Base-by-base conservation (phyloP, 129 eudicot species). In the Oenanthe sinensis region DNA sequence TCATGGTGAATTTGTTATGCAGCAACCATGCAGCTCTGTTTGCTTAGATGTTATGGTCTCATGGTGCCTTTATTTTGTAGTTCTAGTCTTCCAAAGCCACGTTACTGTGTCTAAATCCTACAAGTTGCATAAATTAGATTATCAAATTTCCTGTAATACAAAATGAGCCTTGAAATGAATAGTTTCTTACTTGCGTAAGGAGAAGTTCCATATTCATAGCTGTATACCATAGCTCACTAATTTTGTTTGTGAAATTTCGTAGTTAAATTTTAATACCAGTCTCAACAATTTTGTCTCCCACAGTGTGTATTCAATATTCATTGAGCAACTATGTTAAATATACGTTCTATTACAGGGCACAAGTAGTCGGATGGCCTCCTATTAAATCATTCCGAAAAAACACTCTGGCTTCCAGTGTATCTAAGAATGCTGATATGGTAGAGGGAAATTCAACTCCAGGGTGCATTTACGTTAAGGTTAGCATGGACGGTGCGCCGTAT, bases 361-460 rank as follows among this genome's bases (percentile, higher is more conserved):
- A 92, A 71, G 97, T 96, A 75, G 97, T 96, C 46, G 99, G 99
- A 84, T 96, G 99, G 99, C 99, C 99, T 79, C 99, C 99, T 76
- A 81, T 96, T 75, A 78, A 96, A 82, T 90, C 99, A 63, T 96
- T 92, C 82, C 86, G 97, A 54, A 96, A 96, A 85, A 92, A 90
- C 89, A 87, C 95, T 22, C 79, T 91, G 91, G 97, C 96, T 44
- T 81, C 96, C 47, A 88, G 79, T 82, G 62, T 74, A 50, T 79
- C 90, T 2, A 92, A 92, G 77, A 83, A 74, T 44, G 74, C 40
- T 33, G 93, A 79, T 17, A 71, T 36, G 17, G 70, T 75, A 37
- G 96, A 85, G n/a, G 88, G 80, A 16, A 88, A 83, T 81, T 75
- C 89, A 14, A 90, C 79, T 0, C 71, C 89, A 4, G 83, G 86